Base-by-base conservation (phyloP, 768 basidiomycete species). In the Collybia mongolica region DNA sequence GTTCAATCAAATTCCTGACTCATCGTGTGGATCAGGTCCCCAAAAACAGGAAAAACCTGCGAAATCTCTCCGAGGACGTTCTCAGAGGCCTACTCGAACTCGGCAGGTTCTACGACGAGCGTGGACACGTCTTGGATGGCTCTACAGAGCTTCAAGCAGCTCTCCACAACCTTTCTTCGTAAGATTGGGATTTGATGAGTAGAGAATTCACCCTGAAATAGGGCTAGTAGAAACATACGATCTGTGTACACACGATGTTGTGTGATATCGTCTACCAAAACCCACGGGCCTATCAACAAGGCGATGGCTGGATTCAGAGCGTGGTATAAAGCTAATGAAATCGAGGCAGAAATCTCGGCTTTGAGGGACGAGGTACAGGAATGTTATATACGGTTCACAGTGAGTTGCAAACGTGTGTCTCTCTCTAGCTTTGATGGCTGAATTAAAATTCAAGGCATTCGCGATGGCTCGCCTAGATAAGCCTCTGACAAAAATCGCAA, bases 311-410 rank as follows among this genome's bases (percentile, higher is more conserved):
- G 22, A 11, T 26, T 48, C 20, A 39, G 20, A 15, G 22, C 50
- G 17, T 39, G 35, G 50, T 32, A 38, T n/a, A n/a, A 45, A 17
- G 22, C 38, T 32, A 11, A 20, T 19, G 50, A 37, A 44, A 23
- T 45, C 14, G 50, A 51, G 44, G 43, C 43, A 14, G 48, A 56
- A 39, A 53, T 56, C 1, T 19, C 12, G 15, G 42, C 46, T 19
- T 49, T 56, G 15, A 51, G 54, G 18, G 45, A 54, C n/a, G 19
- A 17, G 17, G 41, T 54, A 14, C 55, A 54, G 23, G 20, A 43
- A 22, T 54, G 52, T 44, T 56, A 56, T 43, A 51, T 49, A 35
- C 48, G 46, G 22, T 54, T 56, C 11, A 54, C 55, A 14, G 55
- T 56, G 41, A 44, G 53, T 44, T 18, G 19, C 39, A 12, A 24